Evolutionary conservation across 495 filamentous ascomycete species (phyloP).

Genomic region (Podospora sp.): DNA sequence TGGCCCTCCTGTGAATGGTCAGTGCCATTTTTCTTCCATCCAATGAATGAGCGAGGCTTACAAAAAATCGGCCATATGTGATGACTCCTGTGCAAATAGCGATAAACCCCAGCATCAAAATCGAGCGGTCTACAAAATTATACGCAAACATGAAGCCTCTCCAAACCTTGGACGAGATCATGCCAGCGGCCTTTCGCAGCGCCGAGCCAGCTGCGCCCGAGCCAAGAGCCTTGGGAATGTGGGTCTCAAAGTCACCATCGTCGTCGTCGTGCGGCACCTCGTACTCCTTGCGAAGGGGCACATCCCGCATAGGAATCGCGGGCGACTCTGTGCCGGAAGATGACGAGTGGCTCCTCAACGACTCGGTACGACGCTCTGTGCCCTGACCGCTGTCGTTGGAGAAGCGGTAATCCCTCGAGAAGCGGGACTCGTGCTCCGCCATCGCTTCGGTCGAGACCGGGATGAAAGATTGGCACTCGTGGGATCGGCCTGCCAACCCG

Average conservation of each 20-base stretch:
- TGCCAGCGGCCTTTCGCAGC: conserved; percentile 35
- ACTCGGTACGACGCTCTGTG: conserved; percentile 71
- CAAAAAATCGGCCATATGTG: conserved; percentile 55
- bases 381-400: conserved; percentile 91
- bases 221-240: conserved; percentile 26
- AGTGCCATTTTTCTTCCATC: conserved; percentile 18
- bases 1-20: conserved; percentile 29
- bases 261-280: conserved; percentile 40
- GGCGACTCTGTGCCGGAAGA: conserved; percentile 59
- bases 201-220: conserved; percentile 30
- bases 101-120: conserved; percentile 55
- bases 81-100: conserved; percentile 65
- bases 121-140: conserved; percentile 49
- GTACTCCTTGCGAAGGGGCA: conserved; percentile 54
- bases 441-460: conserved; percentile 70
- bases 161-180: conserved; percentile 48
- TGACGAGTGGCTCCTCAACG: conserved; percentile 64
- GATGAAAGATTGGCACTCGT: conserved; percentile 59
- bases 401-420: conserved; percentile 60
- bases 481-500: conserved; percentile 27
- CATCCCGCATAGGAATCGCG: conserved; percentile 54
- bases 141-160: conserved; percentile 45
- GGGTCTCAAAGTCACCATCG: conserved; percentile 35
- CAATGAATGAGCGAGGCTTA: conserved; percentile 55
- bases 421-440: conserved; percentile 57